Percentiles rank a stretch among this genome's conserved stretches.
Evolutionary conservation across 306 rosid species (phyloP).

Genomic region (Crotalaria pallida): DNA sequence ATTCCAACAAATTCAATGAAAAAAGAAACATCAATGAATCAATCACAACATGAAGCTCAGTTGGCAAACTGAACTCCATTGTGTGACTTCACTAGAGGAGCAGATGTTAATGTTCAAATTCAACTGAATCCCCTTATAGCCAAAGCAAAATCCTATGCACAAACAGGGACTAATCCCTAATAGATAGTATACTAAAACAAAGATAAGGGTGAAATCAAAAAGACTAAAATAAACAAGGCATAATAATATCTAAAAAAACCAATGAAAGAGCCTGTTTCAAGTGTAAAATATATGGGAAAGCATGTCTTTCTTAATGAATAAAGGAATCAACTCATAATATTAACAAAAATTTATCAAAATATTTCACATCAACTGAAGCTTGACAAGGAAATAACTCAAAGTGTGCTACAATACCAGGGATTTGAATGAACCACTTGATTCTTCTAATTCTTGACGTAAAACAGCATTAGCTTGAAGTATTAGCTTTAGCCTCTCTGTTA

Average conservation of each 20-base stretch:
- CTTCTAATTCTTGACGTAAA: constrained; percentile 43
- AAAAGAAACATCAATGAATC: neutral
- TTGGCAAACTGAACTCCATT: neutral
- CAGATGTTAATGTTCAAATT: neutral
- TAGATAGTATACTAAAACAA: neutral
- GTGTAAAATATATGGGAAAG: neutral
- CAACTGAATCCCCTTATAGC: neutral
- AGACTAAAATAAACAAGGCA: neutral
- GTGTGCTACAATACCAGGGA: constrained; percentile 45
- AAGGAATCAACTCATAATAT: neutral
- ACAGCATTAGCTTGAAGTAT: constrained; percentile 62
- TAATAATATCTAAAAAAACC: neutral
- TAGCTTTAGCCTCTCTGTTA: constrained; percentile 70
- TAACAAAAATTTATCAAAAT: neutral
- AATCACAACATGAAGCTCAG: neutral
- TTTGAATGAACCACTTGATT: constrained; percentile 40
- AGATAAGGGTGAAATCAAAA: neutral
- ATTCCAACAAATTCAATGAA: neutral
- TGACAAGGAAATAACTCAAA: constrained; percentile 19
- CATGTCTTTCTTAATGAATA: neutral
- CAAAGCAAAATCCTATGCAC: neutral
- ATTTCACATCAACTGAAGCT: constrained; percentile 13
- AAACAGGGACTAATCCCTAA: neutral
- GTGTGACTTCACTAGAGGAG: neutral
- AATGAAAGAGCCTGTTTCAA: neutral